Conservation (phyloP, 2,329 filamentous ascomycete genomes). For the Zopfia rhizophila region DNA sequence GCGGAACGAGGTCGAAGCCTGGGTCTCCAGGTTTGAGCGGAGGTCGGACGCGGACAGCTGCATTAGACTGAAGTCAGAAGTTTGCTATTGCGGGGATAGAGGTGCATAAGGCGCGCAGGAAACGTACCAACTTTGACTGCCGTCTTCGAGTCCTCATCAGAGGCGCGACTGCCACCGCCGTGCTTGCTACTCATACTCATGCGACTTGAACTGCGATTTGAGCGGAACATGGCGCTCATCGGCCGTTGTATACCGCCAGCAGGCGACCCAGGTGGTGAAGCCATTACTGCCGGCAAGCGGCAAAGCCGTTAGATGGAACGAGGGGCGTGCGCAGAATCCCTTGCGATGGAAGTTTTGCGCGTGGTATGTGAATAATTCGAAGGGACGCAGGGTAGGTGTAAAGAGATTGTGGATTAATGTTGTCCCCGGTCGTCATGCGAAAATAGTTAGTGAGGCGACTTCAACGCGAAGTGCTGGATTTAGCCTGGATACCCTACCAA, state of each 20-base stretch:
- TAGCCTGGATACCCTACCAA: constrained; percentile 22
- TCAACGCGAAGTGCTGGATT: constrained; percentile 19
- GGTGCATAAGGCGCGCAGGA: constrained; percentile 10
- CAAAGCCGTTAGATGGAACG: constrained; percentile 22
- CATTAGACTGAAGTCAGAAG: constrained; percentile 36
- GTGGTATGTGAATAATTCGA: constrained; percentile 16
- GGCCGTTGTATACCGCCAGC: constrained; percentile 68
- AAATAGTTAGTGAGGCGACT: constrained; percentile 16
- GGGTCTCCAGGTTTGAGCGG: constrained; percentile 85
- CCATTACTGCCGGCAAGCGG: constrained; percentile 44
- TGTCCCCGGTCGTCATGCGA: constrained; percentile 23
- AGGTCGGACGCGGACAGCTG: constrained; percentile 92
- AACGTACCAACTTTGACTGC: constrained; percentile 95
- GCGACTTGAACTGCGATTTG: constrained; percentile 82
- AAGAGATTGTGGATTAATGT: constrained; percentile 20
- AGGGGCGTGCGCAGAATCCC: constrained; percentile 23
- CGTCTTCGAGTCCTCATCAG: constrained; percentile 89
- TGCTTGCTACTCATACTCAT: constrained; percentile 84
- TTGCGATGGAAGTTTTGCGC: constrained; percentile 9
- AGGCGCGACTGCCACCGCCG: constrained; percentile 80
- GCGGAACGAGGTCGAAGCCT: constrained; percentile 93
- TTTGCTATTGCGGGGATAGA: constrained; percentile 15
- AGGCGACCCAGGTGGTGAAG: constrained; percentile 52
- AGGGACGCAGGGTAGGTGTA: constrained; percentile 19
- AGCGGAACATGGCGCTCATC: constrained; percentile 81